Evolutionary conservation across 345 rosid genomes (phyloP).

Genomic region (Luvunga scandens): DNA sequence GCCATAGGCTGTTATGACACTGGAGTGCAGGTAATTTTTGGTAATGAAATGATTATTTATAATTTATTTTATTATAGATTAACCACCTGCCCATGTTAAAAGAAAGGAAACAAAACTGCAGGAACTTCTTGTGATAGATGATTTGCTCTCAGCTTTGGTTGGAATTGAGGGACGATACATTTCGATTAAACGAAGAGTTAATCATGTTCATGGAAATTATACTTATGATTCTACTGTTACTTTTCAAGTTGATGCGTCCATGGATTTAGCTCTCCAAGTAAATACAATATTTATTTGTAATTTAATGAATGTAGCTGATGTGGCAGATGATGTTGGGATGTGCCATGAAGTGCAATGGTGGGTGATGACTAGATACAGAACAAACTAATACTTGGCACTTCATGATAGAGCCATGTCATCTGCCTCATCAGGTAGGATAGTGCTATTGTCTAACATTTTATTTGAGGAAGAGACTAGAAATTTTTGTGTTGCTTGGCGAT

Average conservation of each 20-base stretch:
- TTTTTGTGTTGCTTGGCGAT: conserved; percentile 10
- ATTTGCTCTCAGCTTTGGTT: conserved; percentile 84
- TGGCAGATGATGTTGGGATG: background rate
- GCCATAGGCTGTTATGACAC: too few relatives aligned
- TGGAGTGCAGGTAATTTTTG: too few relatives aligned
- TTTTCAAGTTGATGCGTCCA: conserved; percentile 81
- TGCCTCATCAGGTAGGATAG: conserved; percentile 7
- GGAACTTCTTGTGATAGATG: conserved; percentile 94
- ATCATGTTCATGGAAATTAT: conserved; percentile 45
- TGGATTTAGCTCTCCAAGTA: conserved; percentile 95
- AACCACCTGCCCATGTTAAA: too few relatives aligned
- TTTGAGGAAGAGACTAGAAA: background rate
- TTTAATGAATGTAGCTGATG: background rate
- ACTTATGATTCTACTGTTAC: conserved; percentile 29
- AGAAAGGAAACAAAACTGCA: conserved; percentile 14
- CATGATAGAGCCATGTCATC: background rate
- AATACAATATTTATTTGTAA: background rate
- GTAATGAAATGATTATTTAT: too few relatives aligned
- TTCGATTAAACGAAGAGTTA: conserved; percentile 61
- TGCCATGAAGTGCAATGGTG: background rate
- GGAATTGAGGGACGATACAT: conserved; percentile 93
- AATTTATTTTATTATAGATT: too few relatives aligned
- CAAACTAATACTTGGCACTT: background rate
- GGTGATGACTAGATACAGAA: too few relatives aligned
- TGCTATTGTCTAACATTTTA: conserved; percentile 8